Conservation (phyloP, 768 basidiomycete genomes). For the Tulasnella sp. region DNA sequence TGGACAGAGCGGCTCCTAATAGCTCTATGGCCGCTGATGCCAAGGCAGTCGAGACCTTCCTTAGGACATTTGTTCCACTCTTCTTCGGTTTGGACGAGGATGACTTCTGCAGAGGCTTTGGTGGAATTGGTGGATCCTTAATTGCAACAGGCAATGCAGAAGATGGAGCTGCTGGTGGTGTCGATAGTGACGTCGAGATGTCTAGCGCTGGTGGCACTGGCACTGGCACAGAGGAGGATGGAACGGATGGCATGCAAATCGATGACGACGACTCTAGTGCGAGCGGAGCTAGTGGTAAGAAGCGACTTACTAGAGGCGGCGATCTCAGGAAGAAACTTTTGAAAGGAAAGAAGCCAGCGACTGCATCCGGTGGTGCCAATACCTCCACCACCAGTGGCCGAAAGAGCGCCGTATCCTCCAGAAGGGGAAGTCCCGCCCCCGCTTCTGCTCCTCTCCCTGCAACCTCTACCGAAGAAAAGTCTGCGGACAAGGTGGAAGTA, state of each 20-base stretch:
- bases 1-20: constrained; percentile 52
- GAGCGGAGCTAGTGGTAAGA: constrained; percentile 29
- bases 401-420: constrained; percentile 17
- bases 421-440: constrained; percentile 27
- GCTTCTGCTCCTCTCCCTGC: not conserved
- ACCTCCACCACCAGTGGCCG: constrained; percentile 14
- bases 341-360: constrained; percentile 40
- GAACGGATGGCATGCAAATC: constrained; percentile 20
- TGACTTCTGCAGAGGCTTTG: constrained; percentile 32
- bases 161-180: not conserved
- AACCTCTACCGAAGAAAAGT: constrained; percentile 6
- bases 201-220: not conserved
- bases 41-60: constrained; percentile 65
- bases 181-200: not conserved
- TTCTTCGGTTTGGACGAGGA: constrained; percentile 44
- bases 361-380: constrained; percentile 26
- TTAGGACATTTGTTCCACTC: constrained; percentile 70
- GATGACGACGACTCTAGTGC: constrained; percentile 23
- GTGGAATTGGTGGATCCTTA: constrained; percentile 21
- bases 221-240: constrained; percentile 17
- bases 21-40: constrained; percentile 12
- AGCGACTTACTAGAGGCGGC: constrained; percentile 42
- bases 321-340: constrained; percentile 73
- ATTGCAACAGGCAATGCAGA: constrained; percentile 6
- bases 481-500: constrained; percentile 20